Percentiles rank a stretch among this genome's conserved stretches.
Conservation (phyloP, 257 asterid genomes). For the Cinchona pubescens region DNA sequence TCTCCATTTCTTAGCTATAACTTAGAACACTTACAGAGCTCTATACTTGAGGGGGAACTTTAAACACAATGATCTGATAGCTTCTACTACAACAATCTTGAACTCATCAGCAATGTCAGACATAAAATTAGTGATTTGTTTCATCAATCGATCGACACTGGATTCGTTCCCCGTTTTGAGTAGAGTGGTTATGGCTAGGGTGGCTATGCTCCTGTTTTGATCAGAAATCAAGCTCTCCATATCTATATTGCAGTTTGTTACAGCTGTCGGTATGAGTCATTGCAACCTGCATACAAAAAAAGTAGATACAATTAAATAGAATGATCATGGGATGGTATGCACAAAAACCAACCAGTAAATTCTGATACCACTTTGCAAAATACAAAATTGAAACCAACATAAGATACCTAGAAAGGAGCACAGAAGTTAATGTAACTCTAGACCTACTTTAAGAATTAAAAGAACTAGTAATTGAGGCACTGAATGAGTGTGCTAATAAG, state of each 20-base stretch:
- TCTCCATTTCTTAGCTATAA: conserved; percentile 11
- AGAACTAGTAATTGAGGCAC: too few relatives aligned
- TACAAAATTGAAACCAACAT: not conserved
- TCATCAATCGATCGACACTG: conserved; percentile 90
- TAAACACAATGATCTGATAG: conserved; percentile 87
- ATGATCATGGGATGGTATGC: not conserved
- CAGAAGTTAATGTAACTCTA: not conserved
- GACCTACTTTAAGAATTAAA: not conserved
- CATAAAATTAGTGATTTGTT: conserved; percentile 91
- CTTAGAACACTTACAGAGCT: conserved; percentile 67
- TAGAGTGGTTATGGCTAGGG: conserved; percentile 89
- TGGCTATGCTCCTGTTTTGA: conserved; percentile 90
- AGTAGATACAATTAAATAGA: not conserved
- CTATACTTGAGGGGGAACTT: conserved; percentile 92
- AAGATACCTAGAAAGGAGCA: not conserved
- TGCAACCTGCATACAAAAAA: conserved; percentile 63
- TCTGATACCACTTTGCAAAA: not conserved
- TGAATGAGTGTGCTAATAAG: too few relatives aligned
- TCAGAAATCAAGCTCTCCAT: conserved; percentile 97
- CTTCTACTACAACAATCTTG: conserved; percentile 96
- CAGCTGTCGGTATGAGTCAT: conserved; percentile 95
- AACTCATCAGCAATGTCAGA: conserved; percentile 97
- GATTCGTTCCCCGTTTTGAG: conserved; percentile 95
- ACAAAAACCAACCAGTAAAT: not conserved
- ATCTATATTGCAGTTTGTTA: conserved; percentile 88